These are phyloP conservation scores for Pichia nakasei DNA, from an alignment of 805 yeast genomes.

Conservation along the genomic window DNA sequence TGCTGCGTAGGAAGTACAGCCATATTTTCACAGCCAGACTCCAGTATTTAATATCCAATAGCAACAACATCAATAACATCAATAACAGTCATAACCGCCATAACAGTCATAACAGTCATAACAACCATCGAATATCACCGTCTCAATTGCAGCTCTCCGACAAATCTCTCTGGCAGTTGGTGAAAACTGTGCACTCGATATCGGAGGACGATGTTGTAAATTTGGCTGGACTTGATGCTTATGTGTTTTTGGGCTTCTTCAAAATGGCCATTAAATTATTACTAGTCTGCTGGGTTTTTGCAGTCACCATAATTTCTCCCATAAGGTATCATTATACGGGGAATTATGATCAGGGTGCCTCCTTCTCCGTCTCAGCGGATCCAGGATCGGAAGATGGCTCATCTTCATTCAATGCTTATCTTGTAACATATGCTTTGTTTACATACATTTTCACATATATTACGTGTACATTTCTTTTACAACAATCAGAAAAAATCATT, in stretches of 20 bases:
- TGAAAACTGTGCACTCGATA: constrained; percentile 41
- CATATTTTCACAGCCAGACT: constrained; percentile 77
- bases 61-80: background rate
- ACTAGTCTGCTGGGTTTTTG: constrained; percentile 55
- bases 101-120: no score
- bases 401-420: constrained; percentile 32
- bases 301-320: constrained; percentile 73
- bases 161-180: constrained; percentile 1
- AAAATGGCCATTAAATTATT: constrained; percentile 74
- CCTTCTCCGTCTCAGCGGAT: constrained; percentile 18
- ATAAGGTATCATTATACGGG: constrained; percentile 80
- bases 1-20: constrained; percentile 67
- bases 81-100: no score
- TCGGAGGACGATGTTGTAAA: constrained; percentile 72
- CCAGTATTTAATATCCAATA: constrained; percentile 28
- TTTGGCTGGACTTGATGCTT: constrained; percentile 91
- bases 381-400: constrained; percentile 15
- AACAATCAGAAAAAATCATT: constrained; percentile 68
- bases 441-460: constrained; percentile 77
- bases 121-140: no score
- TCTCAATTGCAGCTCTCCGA: constrained; percentile 1
- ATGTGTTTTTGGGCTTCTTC: constrained; percentile 84
- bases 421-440: constrained; percentile 83
- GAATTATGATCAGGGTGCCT: constrained; percentile 47
- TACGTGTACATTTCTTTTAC: constrained; percentile 49